Conservation (phyloP, 495 filamentous ascomycete genomes). For the Penicillium cinerascens region DNA sequence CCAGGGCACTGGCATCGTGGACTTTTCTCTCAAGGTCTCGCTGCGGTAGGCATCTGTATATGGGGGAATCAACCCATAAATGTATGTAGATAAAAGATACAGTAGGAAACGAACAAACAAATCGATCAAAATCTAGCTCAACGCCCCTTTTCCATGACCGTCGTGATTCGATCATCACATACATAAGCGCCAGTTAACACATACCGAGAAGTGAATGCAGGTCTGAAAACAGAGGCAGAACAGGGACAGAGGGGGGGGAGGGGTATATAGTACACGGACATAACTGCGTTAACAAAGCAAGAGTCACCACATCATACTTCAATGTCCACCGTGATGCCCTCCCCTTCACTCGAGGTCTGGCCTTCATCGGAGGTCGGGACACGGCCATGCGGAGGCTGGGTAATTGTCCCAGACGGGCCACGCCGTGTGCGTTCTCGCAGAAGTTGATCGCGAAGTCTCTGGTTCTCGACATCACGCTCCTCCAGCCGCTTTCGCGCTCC, state of each 20-base stretch:
- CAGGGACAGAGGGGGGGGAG: background rate
- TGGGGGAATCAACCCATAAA: background rate
- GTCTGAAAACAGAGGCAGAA: conserved; percentile 2
- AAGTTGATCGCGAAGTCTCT: conserved; percentile 64
- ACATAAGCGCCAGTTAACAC: conserved; percentile 10
- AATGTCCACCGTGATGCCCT: conserved; percentile 44
- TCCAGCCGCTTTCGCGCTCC: conserved; percentile 82
- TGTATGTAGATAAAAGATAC: conserved; percentile 15
- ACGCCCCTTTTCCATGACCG: conserved; percentile 18
- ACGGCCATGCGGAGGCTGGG: conserved; percentile 10
- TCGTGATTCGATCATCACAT: conserved; percentile 19
- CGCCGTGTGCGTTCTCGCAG: conserved; percentile 58
- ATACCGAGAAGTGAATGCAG: conserved; percentile 3
- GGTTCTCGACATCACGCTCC: conserved; percentile 75
- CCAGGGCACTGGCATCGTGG: conserved; percentile 87
- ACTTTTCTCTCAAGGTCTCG: conserved; percentile 91
- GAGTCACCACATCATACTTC: conserved; percentile 30
- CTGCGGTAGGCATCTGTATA: conserved; percentile 26
- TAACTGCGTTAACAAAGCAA: background rate
- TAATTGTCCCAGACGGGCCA: conserved; percentile 23
- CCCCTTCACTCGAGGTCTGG: conserved; percentile 43
- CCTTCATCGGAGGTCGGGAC: conserved; percentile 25
- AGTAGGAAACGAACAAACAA: conserved; percentile 10
- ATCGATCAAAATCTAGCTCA: conserved; percentile 2
- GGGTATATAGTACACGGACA: conserved; percentile 23